Evolutionary conservation across 306 rosid species (phyloP).

Genomic region (Begonia loranthoides): DNA sequence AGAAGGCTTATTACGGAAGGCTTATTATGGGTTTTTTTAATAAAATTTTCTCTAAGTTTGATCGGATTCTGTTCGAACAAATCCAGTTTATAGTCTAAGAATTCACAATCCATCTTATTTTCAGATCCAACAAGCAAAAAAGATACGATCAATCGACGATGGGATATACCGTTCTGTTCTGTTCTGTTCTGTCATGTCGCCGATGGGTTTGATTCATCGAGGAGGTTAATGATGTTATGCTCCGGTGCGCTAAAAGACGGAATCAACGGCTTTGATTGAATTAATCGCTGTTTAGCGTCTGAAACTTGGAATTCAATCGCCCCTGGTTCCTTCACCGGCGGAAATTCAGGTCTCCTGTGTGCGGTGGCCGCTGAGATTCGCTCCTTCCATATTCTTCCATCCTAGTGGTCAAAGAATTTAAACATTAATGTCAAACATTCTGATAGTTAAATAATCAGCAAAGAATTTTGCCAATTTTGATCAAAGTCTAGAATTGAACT

Average conservation of each 20-base stretch:
- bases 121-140: no score
- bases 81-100: no score
- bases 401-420: conserved; percentile 26
- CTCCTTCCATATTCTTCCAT: conserved; percentile 95
- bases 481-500: conserved; percentile 11
- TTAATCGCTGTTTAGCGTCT: conserved; percentile 30
- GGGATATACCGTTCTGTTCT: no score
- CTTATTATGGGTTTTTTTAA: no score
- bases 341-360: conserved; percentile 58
- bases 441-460: background rate
- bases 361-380: conserved; percentile 53
- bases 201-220: conserved; percentile 42
- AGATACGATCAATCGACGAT: no score
- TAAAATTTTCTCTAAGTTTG: no score
- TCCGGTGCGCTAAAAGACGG: conserved; percentile 93
- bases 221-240: conserved; percentile 63
- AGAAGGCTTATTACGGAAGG: no score
- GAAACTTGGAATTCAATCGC: conserved; percentile 28
- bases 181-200: background rate
- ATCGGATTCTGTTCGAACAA: no score
- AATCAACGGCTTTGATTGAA: conserved; percentile 45
- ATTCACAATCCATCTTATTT: no score
- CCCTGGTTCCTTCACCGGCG: conserved; percentile 61
- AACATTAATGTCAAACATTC: no score
- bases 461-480: background rate